Evolutionary conservation across 371 early-diverging fungal genomes (phyloP).

Genomic region (Actinomucor elegans): DNA sequence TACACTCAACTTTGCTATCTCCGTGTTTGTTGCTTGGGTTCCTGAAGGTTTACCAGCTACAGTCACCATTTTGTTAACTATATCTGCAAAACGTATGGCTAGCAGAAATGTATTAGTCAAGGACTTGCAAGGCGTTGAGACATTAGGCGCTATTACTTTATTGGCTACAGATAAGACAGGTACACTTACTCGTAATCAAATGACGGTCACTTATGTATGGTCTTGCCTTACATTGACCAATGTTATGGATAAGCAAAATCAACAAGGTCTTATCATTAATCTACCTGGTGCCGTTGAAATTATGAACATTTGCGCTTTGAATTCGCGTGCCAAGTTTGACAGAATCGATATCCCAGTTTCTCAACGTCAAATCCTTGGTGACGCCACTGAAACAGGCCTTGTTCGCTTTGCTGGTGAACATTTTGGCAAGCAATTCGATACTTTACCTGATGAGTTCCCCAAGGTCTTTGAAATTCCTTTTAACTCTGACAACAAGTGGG

Average conservation of each 20-base stretch:
- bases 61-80: conserved; percentile 85
- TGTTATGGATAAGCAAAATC: conserved; percentile 41
- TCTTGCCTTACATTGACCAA: conserved; percentile 62
- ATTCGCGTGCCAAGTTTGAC: conserved; percentile 86
- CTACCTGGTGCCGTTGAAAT: conserved; percentile 70
- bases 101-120: conserved; percentile 88
- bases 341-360: conserved; percentile 74
- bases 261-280: conserved; percentile 6
- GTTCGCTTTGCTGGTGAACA: conserved; percentile 75
- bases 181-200: conserved; percentile 93
- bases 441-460: conserved; percentile 59
- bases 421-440: conserved; percentile 64
- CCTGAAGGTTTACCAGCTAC: conserved; percentile 92
- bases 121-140: conserved; percentile 93
- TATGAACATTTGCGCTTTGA: conserved; percentile 70
- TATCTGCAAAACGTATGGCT: conserved; percentile 95
- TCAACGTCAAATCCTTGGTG: conserved; percentile 66
- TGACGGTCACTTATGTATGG: conserved; percentile 93
- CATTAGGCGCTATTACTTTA: conserved; percentile 92
- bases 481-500: conserved; percentile 95
- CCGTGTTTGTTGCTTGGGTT: conserved; percentile 86
- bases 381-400: conserved; percentile 93
- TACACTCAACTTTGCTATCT: conserved; percentile 88
- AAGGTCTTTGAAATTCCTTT: conserved; percentile 96
- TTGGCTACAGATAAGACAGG: conserved; percentile 97